phyloP scores from a whole-genome alignment of 345 rosid genomes.

The Gossypium longicalyx region DNA sequence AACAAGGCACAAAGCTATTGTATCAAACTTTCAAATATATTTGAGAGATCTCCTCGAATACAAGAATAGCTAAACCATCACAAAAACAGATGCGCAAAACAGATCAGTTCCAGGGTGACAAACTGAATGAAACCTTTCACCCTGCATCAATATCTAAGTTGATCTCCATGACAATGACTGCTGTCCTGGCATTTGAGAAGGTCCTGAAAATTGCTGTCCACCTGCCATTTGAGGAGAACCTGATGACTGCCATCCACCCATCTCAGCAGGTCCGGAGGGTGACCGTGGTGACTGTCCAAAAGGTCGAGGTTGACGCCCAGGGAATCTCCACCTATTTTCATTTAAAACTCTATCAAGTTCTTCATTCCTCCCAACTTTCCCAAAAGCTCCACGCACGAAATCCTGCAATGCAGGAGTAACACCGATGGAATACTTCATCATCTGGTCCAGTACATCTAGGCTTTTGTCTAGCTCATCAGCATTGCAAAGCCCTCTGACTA shows the following conservation, averaged over 20 bases:
- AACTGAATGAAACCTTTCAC: slow-evolving; percentile 7
- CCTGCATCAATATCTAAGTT: slow-evolving; percentile 8
- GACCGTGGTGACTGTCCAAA: not conserved
- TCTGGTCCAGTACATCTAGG: slow-evolving; percentile 56
- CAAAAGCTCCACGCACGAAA: slow-evolving; percentile 43
- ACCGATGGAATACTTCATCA: slow-evolving; percentile 61
- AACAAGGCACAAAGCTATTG: not conserved
- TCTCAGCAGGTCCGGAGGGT: not conserved
- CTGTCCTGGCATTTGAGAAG: slow-evolving; percentile 9
- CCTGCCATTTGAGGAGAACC: slow-evolving; percentile 24
- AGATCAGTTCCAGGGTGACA: not conserved
- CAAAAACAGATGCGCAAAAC: not conserved
- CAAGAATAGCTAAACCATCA: not conserved
- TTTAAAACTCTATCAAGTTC: slow-evolving; percentile 63
- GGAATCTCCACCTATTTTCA: slow-evolving; percentile 41
- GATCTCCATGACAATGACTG: slow-evolving; percentile 17
- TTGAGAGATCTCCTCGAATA: not conserved
- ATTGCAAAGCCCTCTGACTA: slow-evolving; percentile 73
- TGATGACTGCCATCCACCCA: slow-evolving; percentile 22
- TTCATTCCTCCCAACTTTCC: slow-evolving; percentile 49
- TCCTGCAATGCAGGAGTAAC: slow-evolving; percentile 57
- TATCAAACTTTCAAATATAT: not conserved
- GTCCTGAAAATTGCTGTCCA: slow-evolving; percentile 30
- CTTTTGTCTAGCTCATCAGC: slow-evolving; percentile 55
- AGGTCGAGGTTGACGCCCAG: slow-evolving; percentile 22